Base-by-base conservation (phyloP, 306 rosid genomes). In the Cucumis melo region DNA sequence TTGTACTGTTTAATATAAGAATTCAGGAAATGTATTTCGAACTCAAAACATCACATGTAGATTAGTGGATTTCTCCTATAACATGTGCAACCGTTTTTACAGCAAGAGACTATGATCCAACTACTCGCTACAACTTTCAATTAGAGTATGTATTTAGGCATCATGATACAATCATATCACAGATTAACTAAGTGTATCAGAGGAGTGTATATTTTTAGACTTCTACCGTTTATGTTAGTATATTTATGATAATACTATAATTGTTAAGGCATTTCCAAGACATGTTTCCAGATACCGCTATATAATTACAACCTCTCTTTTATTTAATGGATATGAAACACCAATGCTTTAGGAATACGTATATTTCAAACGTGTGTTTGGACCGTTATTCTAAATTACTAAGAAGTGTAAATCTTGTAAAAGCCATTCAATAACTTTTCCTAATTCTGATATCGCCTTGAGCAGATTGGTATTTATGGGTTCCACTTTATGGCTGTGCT, bases 401-500 rank as follows among this genome's bases (percentile, higher is more conserved):
- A 56, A 10, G 0, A 8, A 20, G 6, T 55, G 21, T 21, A 0
- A 29, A 56, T 8, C 8, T 56, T 20, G 61, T 56, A 5, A 4
- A 1, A 9, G 29, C 8, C 64, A 59, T 59, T 5, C 8, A 24
- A 59, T 59, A 6, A 59, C 6, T 24, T 59, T 24, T 24, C 1
- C 2, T 10, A 59, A 24, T 12, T 59, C 17, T 70, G 42, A 51
- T 16, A 9, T 65, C 0, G 38, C 38, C 51, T 73, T 71, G 13
- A 57, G 4, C 78, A 89, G 92, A 89, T 82, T 91, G 97, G 92
- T 91, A 89, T 79, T 84, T 89, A 54, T 88, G 94, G 97, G 77
- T 88, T 82, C 91, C 87, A n/a, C 87, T 85, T 17, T 86, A 88
- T 79, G 77, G 73, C 24, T 83, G 86, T 63, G 90, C 81, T 74